Base-by-base conservation (phyloP, 192 early-diverging fungal genomes). In the Coemansia sp. region DNA sequence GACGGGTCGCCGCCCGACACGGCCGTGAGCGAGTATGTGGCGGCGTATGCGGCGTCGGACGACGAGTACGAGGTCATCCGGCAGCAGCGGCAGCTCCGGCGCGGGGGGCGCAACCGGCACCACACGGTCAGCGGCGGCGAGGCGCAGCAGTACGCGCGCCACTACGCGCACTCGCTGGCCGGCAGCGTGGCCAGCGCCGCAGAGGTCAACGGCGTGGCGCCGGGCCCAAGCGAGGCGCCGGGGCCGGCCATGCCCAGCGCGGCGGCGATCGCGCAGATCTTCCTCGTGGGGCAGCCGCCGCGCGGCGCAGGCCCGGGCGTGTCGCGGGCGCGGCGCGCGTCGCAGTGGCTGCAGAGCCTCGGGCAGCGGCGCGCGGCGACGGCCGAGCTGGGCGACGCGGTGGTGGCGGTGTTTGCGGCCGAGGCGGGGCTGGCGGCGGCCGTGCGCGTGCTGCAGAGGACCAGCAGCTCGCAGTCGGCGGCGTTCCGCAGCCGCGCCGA, bases 401-500 rank as follows among this genome's bases (percentile, higher is more conserved):
- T 77, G 33, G 42, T 68, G 9, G 68, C 55, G 10, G 59, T 63
- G 4, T 63, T 78, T 27, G 61, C 70, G 27, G 67, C 74, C 41
- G 84, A 85, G 66, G 38, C 76, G 38, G 29, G 74, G 54, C 68
- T 85, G 57, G 64, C 68, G 6, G 16, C 68, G 20, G 46, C 84
- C 15, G 68, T 80, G 46, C 46, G 60, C 31, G 61, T 72, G 40
- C 67, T 85, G 40, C 74, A 73, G 43, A 52, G 41, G 33, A 66
- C 68, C 38, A 63, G 74, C 47, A 70, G 57, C 67, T 68, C 76
- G 12, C 73, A 62, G 18, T 75, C 78, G 29, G 54, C 70, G 15
- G 64, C 76, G 29, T 86, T 86, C 66, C 65, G 77, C n/a, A 62
- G 70, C 72, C 72, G 78, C 36, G 84, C 85, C 54, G 89, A 88